phyloP scores from a whole-genome alignment of 163 green algal genomes.

The Scenedesmus sp. region DNA sequence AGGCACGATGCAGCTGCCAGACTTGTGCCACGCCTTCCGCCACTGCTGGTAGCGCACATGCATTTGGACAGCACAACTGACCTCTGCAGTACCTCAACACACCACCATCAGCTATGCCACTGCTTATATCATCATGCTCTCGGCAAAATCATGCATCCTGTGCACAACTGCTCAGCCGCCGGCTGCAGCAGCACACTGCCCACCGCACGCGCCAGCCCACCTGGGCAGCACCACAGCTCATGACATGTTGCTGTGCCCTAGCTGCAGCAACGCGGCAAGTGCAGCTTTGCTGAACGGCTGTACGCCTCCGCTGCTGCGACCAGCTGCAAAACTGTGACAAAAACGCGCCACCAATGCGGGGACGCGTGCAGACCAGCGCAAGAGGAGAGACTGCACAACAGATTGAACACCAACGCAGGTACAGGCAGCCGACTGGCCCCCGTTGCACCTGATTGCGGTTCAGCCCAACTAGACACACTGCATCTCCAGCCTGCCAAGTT shows the following conservation, averaged over 20 bases:
- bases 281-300: not conserved
- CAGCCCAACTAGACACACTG: not conserved
- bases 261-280: not conserved
- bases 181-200: not conserved
- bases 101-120: not conserved
- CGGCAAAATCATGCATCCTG: not conserved
- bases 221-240: not conserved
- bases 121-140: not conserved
- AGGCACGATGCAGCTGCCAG: not conserved
- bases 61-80: not conserved
- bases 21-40: not conserved
- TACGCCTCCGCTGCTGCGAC: not conserved
- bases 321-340: conserved; percentile 21
- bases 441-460: not conserved
- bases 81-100: not conserved
- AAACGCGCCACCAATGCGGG: conserved; percentile 11
- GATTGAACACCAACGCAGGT: not conserved
- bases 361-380: not conserved
- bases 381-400: not conserved
- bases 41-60: not conserved
- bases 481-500: not conserved
- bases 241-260: not conserved
- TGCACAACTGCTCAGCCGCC: not conserved
- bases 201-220: not conserved
- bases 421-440: not conserved